Evolutionary conservation across 2,329 filamentous ascomycete species (phyloP).

Genomic region (Botrytis sinoallii): DNA sequence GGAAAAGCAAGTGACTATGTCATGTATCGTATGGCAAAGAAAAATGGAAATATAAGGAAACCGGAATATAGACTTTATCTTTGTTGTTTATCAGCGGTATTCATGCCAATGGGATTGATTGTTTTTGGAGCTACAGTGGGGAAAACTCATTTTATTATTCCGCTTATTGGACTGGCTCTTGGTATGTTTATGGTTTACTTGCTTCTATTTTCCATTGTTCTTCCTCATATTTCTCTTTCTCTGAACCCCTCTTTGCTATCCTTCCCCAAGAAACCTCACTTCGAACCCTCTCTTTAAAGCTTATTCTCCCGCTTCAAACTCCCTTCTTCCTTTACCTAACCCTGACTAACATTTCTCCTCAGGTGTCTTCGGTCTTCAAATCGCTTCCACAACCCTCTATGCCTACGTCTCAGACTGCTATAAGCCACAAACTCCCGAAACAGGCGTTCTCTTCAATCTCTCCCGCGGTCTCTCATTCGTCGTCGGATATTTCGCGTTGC

Average conservation of each 20-base stretch:
- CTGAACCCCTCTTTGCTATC: not conserved
- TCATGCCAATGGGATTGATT: slow-evolving; percentile 35
- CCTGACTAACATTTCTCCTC: not conserved
- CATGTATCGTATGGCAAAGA: slow-evolving; percentile 28
- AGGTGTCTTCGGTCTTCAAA: slow-evolving; percentile 33
- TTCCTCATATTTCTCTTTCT: not conserved
- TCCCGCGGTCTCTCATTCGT: slow-evolving; percentile 32
- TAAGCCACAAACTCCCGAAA: slow-evolving; percentile 32
- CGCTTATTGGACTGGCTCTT: slow-evolving; percentile 32
- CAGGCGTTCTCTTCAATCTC: slow-evolving; percentile 33
- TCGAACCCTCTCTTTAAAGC: slow-evolving; percentile 26
- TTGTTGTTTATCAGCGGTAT: slow-evolving; percentile 29
- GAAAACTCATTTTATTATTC: slow-evolving; percentile 25
- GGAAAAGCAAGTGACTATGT: slow-evolving; percentile 31
- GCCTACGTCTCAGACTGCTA: slow-evolving; percentile 35
- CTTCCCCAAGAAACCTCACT: not conserved
- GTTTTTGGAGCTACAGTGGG: slow-evolving; percentile 34
- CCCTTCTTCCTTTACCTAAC: not conserved
- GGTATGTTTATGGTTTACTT: slow-evolving; percentile 13
- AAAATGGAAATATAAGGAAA: slow-evolving; percentile 28
- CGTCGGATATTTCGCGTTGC: slow-evolving; percentile 32
- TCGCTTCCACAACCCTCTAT: slow-evolving; percentile 32
- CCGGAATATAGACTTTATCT: slow-evolving; percentile 35
- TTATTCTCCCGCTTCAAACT: slow-evolving; percentile 23
- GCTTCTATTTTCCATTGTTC: not conserved